phyloP scores from a whole-genome alignment of 2,329 filamentous ascomycete genomes.

The Alternaria hordeiaustralica region DNA sequence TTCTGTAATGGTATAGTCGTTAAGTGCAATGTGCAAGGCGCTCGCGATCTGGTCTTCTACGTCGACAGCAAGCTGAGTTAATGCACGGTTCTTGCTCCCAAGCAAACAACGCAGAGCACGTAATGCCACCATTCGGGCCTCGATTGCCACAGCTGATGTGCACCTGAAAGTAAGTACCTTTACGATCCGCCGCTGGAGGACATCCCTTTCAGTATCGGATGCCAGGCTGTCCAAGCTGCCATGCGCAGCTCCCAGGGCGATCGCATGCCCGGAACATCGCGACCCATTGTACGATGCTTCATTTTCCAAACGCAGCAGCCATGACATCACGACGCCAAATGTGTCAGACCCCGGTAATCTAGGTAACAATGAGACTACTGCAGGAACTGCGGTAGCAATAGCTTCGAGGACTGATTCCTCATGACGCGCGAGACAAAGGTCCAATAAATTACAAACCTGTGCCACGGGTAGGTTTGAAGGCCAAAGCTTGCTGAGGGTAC shows the following conservation, averaged over 20 bases:
- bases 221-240: constrained; percentile 17
- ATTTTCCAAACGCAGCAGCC: constrained; percentile 40
- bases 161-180: constrained; percentile 46
- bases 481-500: constrained; percentile 4
- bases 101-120: constrained; percentile 49
- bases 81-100: constrained; percentile 8
- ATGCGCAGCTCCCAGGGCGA: constrained; percentile 53
- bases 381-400: constrained; percentile 32
- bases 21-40: constrained; percentile 60
- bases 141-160: constrained; percentile 48
- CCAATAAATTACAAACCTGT: constrained; percentile 32
- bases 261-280: constrained; percentile 51
- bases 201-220: background rate
- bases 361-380: constrained; percentile 28
- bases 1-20: constrained; percentile 90
- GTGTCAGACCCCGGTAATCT: constrained; percentile 9
- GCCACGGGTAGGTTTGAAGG: constrained; percentile 15
- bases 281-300: constrained; percentile 50
- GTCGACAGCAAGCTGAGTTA: constrained; percentile 13
- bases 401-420: constrained; percentile 44
- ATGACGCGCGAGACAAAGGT: constrained; percentile 44
- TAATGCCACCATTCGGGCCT: constrained; percentile 54
- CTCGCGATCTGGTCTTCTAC: constrained; percentile 31
- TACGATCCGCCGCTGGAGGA: constrained; percentile 37
- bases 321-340: constrained; percentile 30